Evolutionary conservation across 2,329 filamentous ascomycete genomes (phyloP).

Genomic region (Monosporascus sp.): DNA sequence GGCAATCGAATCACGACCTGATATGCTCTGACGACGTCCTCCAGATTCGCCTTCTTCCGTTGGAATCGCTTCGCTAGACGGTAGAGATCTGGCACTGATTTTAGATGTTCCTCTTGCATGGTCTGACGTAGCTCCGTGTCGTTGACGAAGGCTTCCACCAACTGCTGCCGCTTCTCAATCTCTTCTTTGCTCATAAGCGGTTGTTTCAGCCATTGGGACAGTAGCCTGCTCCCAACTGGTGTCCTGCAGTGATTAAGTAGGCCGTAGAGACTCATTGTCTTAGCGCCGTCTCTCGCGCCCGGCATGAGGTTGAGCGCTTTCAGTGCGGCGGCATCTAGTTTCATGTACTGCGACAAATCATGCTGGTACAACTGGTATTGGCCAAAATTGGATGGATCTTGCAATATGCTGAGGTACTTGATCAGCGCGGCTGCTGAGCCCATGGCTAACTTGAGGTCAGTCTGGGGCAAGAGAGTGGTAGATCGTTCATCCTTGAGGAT

Average conservation of each 20-base stretch:
- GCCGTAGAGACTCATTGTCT: slow-evolving; percentile 94
- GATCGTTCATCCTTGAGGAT: slow-evolving; percentile 83
- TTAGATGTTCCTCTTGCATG: slow-evolving; percentile 93
- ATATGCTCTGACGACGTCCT: slow-evolving; percentile 93
- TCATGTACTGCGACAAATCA: slow-evolving; percentile 96
- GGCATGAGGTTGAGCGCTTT: slow-evolving; percentile 97
- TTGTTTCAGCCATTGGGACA: slow-evolving; percentile 97
- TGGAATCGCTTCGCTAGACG: slow-evolving; percentile 93
- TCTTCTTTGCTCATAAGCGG: slow-evolving; percentile 87
- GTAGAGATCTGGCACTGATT: slow-evolving; percentile 90
- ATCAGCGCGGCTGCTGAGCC: slow-evolving; percentile 89
- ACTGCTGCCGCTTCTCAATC: slow-evolving; percentile 85
- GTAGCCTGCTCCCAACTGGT: slow-evolving; percentile 79
- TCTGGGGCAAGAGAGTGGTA: slow-evolving; percentile 74
- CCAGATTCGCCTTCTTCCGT: slow-evolving; percentile 80
- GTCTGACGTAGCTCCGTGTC: slow-evolving; percentile 92
- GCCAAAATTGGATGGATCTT: slow-evolving; percentile 91
- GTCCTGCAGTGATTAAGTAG: slow-evolving; percentile 97
- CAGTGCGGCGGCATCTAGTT: slow-evolving; percentile 88
- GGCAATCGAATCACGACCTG: slow-evolving; percentile 91
- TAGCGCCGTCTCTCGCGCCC: slow-evolving; percentile 87
- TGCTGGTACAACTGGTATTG: slow-evolving; percentile 98
- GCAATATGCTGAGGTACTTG: slow-evolving; percentile 86
- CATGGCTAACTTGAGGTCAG: slow-evolving; percentile 93
- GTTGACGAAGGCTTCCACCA: slow-evolving; percentile 90